Evolutionary conservation across 1,284 basidiomycete genomes (phyloP).

Genomic region (Cutaneotrichosporon cutaneum): DNA sequence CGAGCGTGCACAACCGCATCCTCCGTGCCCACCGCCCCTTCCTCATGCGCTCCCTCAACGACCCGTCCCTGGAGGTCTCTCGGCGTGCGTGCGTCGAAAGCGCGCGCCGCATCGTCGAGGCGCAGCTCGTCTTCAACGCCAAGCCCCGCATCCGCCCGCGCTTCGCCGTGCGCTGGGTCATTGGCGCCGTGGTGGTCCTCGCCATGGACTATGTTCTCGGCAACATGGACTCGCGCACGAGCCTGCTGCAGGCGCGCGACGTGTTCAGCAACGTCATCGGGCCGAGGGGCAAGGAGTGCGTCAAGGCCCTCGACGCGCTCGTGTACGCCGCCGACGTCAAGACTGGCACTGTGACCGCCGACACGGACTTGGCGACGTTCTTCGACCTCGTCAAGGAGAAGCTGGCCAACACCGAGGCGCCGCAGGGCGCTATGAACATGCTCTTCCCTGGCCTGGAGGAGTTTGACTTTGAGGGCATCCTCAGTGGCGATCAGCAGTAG

Average conservation of each 20-base stretch:
- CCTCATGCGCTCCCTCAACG: slow-evolving; percentile 21
- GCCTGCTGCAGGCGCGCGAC: slow-evolving; percentile 12
- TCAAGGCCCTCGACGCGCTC: slow-evolving; percentile 6
- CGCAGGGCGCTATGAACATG: slow-evolving; percentile 2
- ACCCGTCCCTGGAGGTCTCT: slow-evolving; percentile 5
- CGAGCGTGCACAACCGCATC: slow-evolving; percentile 28
- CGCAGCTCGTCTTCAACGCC: slow-evolving; percentile 16
- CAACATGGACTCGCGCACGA: slow-evolving; percentile 1
- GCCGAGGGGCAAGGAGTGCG: neutral
- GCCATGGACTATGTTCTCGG: slow-evolving; percentile 22
- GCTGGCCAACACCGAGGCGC: neutral
- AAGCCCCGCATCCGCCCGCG: slow-evolving; percentile 20
- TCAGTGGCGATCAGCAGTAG: neutral
- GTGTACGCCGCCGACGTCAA: slow-evolving; percentile 4
- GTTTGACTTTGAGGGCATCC: slow-evolving; percentile 4
- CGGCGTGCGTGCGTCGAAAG: neutral
- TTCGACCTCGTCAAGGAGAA: slow-evolving; percentile 1
- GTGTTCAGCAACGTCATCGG: slow-evolving; percentile 3
- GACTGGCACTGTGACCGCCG: neutral
- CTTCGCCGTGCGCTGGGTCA: slow-evolving; percentile 23
- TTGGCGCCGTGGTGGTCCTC: slow-evolving; percentile 26
- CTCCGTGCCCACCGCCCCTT: slow-evolving; percentile 28
- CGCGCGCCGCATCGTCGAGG: slow-evolving; percentile 19
- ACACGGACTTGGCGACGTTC: neutral
- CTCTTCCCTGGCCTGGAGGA: slow-evolving; percentile 7